These are phyloP conservation scores for Rugonectria rugulosa DNA, from an alignment of 2,329 filamentous ascomycete genomes.

Conservation along the genomic window DNA sequence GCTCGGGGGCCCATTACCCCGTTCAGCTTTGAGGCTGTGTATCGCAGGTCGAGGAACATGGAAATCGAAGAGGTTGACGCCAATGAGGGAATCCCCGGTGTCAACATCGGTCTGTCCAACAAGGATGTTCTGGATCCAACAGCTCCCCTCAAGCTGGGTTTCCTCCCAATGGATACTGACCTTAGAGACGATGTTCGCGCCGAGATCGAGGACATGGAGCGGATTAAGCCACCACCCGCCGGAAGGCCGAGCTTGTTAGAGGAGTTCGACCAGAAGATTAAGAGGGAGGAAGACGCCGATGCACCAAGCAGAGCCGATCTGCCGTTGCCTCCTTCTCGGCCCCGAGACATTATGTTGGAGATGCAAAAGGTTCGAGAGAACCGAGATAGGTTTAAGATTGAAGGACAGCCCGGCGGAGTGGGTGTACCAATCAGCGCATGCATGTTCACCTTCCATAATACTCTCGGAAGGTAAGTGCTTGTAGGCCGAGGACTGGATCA, in stretches of 20 bases:
- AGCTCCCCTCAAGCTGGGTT: slow-evolving; percentile 75
- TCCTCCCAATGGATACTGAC: slow-evolving; percentile 82
- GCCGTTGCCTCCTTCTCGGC: slow-evolving; percentile 86
- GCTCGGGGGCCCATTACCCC: slow-evolving; percentile 69
- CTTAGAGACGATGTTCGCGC: slow-evolving; percentile 85
- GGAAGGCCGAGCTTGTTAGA: slow-evolving; percentile 81
- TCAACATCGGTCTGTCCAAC: slow-evolving; percentile 68
- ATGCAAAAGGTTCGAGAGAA: slow-evolving; percentile 94
- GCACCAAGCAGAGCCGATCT: slow-evolving; percentile 80
- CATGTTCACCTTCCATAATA: slow-evolving; percentile 99
- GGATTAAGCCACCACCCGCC: slow-evolving; percentile 72
- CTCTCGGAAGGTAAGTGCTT: slow-evolving; percentile 77
- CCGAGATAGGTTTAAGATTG: slow-evolving; percentile 88
- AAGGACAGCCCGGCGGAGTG: slow-evolving; percentile 81
- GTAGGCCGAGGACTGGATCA: background rate
- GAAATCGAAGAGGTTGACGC: slow-evolving; percentile 70
- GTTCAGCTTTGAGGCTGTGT: slow-evolving; percentile 68
- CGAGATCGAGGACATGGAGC: slow-evolving; percentile 86
- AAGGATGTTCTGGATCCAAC: slow-evolving; percentile 65
- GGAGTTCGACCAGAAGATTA: slow-evolving; percentile 86
- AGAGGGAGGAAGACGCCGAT: slow-evolving; percentile 88
- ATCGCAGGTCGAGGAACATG: slow-evolving; percentile 63
- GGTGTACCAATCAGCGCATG: slow-evolving; percentile 86
- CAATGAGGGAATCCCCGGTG: slow-evolving; percentile 70
- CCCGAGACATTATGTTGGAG: slow-evolving; percentile 91